Evolutionary conservation across 1,284 basidiomycete genomes (phyloP).

Genomic region (Serendipita sp.): DNA sequence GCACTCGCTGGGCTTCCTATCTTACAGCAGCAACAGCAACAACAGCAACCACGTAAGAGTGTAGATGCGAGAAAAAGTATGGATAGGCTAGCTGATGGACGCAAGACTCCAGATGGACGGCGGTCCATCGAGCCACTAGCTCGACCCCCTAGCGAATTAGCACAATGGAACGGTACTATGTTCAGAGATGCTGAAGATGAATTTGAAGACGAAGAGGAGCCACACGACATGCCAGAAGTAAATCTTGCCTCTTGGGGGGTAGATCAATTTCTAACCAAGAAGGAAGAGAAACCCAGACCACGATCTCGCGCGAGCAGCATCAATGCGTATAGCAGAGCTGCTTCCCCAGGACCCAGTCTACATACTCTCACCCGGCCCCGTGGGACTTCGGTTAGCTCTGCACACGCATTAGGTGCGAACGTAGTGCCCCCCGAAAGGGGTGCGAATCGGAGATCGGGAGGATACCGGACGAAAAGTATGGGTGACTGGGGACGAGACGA

Average conservation of each 20-base stretch:
- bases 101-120: conserved; percentile 7
- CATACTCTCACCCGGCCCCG: conserved; percentile 1
- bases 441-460: conserved; percentile 1
- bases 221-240: conserved; percentile 46
- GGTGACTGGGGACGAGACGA: conserved; percentile 33
- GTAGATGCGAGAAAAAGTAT: conserved; percentile 8
- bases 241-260: conserved; percentile 73
- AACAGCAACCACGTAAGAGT: conserved; percentile 2
- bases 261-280: conserved; percentile 37
- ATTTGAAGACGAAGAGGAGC: conserved; percentile 27
- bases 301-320: not conserved
- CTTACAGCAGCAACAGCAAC: not conserved
- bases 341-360: not conserved
- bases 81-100: not conserved
- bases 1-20: conserved; percentile 13
- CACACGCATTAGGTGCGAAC: conserved; percentile 28
- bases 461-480: conserved; percentile 41
- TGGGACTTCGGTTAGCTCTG: conserved; percentile 5
- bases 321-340: not conserved
- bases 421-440: conserved; percentile 30
- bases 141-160: not conserved
- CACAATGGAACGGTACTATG: not conserved
- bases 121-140: not conserved
- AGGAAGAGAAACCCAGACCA: conserved; percentile 2
- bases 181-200: conserved; percentile 25